These are phyloP conservation scores for slime mould (Dictyostelium discoideum) DNA, from an alignment of 78 protist genomes.

Conservation along the genomic window dicty_2.7 NC_007090.3:5216001-5216500, in stretches of 20 bases:
- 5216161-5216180: slow-evolving; percentile 55
- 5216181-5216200: slow-evolving; percentile 34
- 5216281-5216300: slow-evolving; percentile 57
- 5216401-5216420: too few species aligned
- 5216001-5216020: slow-evolving; percentile 57
- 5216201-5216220: slow-evolving; percentile 20
- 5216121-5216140: slow-evolving; percentile 74
- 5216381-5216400: too few species aligned
- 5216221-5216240: slow-evolving; percentile 68
- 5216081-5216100: slow-evolving; percentile 62
- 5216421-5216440: too few species aligned
- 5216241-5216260: slow-evolving; percentile 59
- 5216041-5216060: slow-evolving; percentile 48
- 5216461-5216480: too few species aligned
- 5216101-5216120: slow-evolving; percentile 68
- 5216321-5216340: slow-evolving; percentile 39
- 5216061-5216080: slow-evolving; percentile 68
- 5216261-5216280: slow-evolving; percentile 59
- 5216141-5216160: slow-evolving; percentile 56
- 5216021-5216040: slow-evolving; percentile 72
- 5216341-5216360: not conserved
- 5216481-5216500: too few species aligned
- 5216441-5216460: too few species aligned
- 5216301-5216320: slow-evolving; percentile 56
- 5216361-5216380: not conserved